Evolutionary conservation across 225 moss, liverwort and hornwort genomes (phyloP).

Genomic region (Climacium dendroides): DNA sequence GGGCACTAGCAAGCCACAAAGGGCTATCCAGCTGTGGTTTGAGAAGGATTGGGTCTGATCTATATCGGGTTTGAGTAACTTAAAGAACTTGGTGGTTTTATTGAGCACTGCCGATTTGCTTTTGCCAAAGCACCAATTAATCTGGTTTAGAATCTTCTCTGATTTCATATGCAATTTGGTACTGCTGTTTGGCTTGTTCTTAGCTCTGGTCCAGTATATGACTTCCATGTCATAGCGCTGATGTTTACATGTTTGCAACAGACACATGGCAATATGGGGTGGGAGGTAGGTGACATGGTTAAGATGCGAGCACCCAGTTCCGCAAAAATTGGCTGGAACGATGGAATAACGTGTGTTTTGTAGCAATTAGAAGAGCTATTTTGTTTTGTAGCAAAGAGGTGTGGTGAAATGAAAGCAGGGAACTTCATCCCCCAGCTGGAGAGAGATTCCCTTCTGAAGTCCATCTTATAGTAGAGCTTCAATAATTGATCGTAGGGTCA

Average conservation of each 20-base stretch:
- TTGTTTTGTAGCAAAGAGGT: neutral
- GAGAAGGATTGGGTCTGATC: neutral
- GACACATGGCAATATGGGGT: neutral
- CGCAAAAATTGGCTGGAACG: neutral
- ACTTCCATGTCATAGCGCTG: neutral
- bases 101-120: neutral
- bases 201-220: neutral
- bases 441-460: neutral
- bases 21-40: neutral
- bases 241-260: neutral
- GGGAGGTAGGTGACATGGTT: neutral
- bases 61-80: neutral
- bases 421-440: neutral
- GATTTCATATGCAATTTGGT: neutral
- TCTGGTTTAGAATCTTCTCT: neutral
- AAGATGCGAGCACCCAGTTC: neutral
- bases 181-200: too few species aligned
- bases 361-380: neutral
- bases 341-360: neutral
- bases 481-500: neutral
- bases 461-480: neutral
- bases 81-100: neutral
- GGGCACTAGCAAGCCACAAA: neutral
- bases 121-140: neutral
- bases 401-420: neutral